phyloP scores from a whole-genome alignment of 306 rosid genomes.

The Castanea mollissima region DNA sequence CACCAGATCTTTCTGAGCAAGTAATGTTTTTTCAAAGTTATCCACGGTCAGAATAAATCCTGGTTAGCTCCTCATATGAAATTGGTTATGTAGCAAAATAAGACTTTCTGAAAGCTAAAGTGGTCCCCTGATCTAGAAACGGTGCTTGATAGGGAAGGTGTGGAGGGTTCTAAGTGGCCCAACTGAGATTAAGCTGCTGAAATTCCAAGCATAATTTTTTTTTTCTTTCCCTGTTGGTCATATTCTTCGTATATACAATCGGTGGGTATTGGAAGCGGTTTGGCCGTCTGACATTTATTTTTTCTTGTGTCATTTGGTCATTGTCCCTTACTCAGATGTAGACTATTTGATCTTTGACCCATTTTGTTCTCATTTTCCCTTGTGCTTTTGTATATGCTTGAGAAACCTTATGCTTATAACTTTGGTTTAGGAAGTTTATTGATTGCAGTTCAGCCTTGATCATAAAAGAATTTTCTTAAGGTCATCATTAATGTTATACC shows the following conservation, averaged over 20 bases:
- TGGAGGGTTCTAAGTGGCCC: not conserved
- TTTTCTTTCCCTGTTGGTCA: not conserved
- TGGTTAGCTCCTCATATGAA: not conserved
- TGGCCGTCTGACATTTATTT: not conserved
- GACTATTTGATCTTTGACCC: too few species aligned
- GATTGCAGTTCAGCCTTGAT: constrained; percentile 1
- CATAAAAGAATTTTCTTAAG: not conserved
- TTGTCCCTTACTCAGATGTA: not conserved
- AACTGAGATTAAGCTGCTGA: not conserved
- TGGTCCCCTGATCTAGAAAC: not conserved
- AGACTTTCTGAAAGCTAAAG: not conserved
- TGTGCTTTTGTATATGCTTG: too few species aligned
- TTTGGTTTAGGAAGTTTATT: not conserved
- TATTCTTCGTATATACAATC: not conserved
- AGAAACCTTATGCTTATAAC: not conserved
- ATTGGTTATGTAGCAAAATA: not conserved
- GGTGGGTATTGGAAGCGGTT: not conserved
- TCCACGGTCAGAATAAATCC: not conserved
- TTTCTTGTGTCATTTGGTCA: not conserved
- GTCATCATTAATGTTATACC: not conserved
- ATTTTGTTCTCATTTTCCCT: too few species aligned
- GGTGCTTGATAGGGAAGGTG: not conserved
- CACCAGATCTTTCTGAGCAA: not conserved
- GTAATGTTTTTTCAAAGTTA: not conserved
- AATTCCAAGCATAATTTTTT: not conserved